Evolutionary conservation across 129 eudicot genomes (phyloP), one percentile per base, ranked within the genome.

Genomic region (Lactuca saligna): DNA sequence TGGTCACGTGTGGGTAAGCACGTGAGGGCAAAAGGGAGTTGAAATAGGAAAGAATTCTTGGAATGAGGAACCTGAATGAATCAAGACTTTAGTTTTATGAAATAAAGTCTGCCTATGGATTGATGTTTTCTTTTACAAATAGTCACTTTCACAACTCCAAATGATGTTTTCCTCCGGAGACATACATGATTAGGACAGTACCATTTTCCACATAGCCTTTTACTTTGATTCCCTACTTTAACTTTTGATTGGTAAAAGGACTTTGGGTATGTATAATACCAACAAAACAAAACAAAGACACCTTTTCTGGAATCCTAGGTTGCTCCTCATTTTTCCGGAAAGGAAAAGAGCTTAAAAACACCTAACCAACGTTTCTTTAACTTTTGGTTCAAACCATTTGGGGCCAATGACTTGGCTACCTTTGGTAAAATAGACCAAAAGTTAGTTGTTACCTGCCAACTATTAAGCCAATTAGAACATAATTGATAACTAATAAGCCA

Each of bases 261-360:
- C 25, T 60, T 60, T 68, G 75, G 63, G 37, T 53, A 8, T 38
- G 37, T 58, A 72, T 35, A 13, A 57, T 78, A 66, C 58, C 67
- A 44, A 63, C 78, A 55, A 74, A 54, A 67, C 51, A 67, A 68
- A 77, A 73, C 67, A 68, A 53, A 61, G 65, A 61, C 60, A 76
- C 48, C 75, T 80, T 80, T 77, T 80, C 85, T 74, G 83, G 88
- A 84, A 80, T 84, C 85, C 88, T 80, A 80, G 88, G 80, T 80
- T 84, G 80, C 85, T 59, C 76, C 60, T 75, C 63, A 42, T 17
- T 59, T 65, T 71, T 41, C 66, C 66, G 31, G 63, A 51, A 67
- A 60, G 41, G 1, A 72, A 66, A 76, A 69, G 75, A 10, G 59
- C 11, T 39, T 63, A 31, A 70, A 53, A 70, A 20, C 15, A 55